phyloP scores from a whole-genome alignment of 106 monocot genomes.

The Posidonia australis region DNA sequence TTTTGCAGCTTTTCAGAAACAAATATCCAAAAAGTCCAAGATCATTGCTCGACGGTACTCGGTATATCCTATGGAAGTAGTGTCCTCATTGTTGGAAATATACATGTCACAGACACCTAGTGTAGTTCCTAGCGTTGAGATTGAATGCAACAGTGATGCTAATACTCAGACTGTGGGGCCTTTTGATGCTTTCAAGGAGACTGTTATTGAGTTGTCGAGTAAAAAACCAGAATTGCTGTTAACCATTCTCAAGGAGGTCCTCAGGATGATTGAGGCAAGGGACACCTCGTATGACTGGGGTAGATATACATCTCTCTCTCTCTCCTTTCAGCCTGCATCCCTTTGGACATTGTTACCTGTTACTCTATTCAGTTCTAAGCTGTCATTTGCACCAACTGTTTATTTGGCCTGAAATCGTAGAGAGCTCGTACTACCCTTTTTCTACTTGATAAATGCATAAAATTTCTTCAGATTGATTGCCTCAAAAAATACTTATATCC shows the following conservation, averaged over 20 bases:
- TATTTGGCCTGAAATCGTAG: background rate
- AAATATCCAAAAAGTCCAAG: constrained; percentile 39
- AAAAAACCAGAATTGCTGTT: constrained; percentile 63
- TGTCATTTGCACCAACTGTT: background rate
- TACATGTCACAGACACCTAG: constrained; percentile 25
- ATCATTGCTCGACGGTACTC: constrained; percentile 47
- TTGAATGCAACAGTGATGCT: constrained; percentile 21
- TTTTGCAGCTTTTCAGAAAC: constrained; percentile 38
- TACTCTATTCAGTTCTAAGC: background rate
- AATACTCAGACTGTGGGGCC: constrained; percentile 10
- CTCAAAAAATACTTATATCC: too few species aligned
- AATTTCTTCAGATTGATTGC: too few species aligned
- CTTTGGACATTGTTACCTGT: background rate
- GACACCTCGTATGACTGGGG: constrained; percentile 8
- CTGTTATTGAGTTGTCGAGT: constrained; percentile 38
- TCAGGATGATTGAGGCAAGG: constrained; percentile 54
- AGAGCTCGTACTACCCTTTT: too few species aligned
- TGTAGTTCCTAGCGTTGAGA: constrained; percentile 11
- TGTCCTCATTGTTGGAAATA: constrained; percentile 46
- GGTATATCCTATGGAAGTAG: constrained; percentile 55
- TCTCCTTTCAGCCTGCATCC: background rate
- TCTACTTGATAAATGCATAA: too few species aligned
- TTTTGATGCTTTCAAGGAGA: constrained; percentile 35
- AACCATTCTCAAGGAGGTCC: constrained; percentile 38
- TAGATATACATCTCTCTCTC: background rate